A percentile compares a stretch with the other conserved stretches of the same genome.
These are phyloP conservation scores for Teunomyces lycoperdinae DNA, from an alignment of 805 yeast species.

Conservation along the genomic window DNA sequence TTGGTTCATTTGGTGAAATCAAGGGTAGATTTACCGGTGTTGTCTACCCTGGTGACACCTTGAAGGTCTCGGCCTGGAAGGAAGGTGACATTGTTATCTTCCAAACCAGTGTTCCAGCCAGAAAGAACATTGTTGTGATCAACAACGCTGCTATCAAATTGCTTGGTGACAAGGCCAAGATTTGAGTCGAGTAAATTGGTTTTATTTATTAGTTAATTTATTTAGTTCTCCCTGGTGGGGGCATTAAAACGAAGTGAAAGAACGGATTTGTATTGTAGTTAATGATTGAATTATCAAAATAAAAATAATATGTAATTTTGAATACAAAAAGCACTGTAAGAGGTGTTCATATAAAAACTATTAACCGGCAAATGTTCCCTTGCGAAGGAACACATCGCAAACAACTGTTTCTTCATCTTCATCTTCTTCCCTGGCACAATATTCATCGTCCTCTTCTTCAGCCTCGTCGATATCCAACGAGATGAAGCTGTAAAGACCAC, in stretches of 20 bases:
- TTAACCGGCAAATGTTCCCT: background rate
- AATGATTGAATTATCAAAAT: too few relatives aligned
- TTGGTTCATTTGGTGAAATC: conserved; percentile 77
- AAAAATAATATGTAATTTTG: background rate
- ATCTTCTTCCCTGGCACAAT: conserved; percentile 4
- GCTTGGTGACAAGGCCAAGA: conserved; percentile 38
- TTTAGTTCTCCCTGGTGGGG: conserved; percentile 5
- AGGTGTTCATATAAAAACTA: conserved; percentile 1
- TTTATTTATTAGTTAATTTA: conserved; percentile 7
- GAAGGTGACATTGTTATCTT: conserved; percentile 66
- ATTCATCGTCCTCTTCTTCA: conserved; percentile 19
- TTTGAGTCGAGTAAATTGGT: conserved; percentile 22
- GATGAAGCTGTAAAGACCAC: conserved; percentile 19
- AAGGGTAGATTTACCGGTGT: conserved; percentile 89
- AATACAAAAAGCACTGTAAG: background rate
- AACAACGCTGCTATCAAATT: conserved; percentile 81
- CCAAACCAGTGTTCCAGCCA: conserved; percentile 78
- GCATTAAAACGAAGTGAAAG: background rate
- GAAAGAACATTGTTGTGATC: conserved; percentile 67
- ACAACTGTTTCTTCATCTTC: conserved; percentile 5
- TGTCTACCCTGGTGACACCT: conserved; percentile 92
- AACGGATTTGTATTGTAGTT: background rate
- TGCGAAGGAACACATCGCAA: background rate
- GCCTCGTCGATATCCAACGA: conserved; percentile 23
- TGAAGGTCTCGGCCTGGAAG: conserved; percentile 83